Evolutionary conservation across 257 asterid genomes (phyloP).

Genomic region (Sherardia arvensis): DNA sequence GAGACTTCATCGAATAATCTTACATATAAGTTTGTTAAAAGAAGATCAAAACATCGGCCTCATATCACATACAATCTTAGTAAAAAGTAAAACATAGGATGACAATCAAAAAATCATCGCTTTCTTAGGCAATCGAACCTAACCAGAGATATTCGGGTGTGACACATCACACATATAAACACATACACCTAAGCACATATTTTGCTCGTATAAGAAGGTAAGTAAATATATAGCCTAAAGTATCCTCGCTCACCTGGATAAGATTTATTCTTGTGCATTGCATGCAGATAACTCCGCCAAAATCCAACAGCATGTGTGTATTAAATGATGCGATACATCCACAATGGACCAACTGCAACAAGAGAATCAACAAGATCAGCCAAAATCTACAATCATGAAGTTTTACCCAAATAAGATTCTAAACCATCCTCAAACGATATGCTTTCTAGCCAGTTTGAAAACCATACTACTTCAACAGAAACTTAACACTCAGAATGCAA

Average conservation of each 20-base stretch:
- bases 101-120: too few relatives aligned
- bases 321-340: conserved; percentile 73
- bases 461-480: background rate
- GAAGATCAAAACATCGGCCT: too few relatives aligned
- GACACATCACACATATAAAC: background rate
- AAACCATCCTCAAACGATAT: background rate
- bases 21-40: too few relatives aligned
- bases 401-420: background rate
- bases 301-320: conserved; percentile 56
- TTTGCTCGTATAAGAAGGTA: background rate
- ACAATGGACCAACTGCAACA: conserved; percentile 65
- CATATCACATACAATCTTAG: too few relatives aligned
- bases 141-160: background rate
- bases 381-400: background rate
- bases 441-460: background rate
- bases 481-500: background rate
- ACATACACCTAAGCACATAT: background rate
- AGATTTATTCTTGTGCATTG: conserved; percentile 64
- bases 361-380: background rate
- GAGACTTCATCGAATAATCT: too few relatives aligned
- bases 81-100: too few relatives aligned
- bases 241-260: conserved; percentile 40
- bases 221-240: background rate
- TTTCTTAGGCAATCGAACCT: background rate
- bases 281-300: conserved; percentile 77